Conservation (phyloP, 140 eudicot genomes). For the Cichorium intybus region DNA sequence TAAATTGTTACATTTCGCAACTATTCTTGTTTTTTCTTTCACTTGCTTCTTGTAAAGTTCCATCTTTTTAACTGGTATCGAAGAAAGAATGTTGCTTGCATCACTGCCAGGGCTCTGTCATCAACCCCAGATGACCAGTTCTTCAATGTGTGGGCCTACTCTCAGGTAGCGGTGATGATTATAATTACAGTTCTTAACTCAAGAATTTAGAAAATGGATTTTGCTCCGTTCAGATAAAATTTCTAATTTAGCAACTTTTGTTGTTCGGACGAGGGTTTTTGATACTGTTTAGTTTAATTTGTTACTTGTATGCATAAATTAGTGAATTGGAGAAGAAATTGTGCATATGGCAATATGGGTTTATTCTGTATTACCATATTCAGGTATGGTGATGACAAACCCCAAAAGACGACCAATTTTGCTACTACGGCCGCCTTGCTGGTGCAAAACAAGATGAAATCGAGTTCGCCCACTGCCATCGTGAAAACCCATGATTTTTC, state of each 20-base stretch:
- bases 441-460: constrained; percentile 43
- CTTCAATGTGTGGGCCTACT: constrained; percentile 32
- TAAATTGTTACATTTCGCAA: constrained; percentile 5
- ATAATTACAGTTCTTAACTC: neutral
- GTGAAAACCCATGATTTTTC: constrained; percentile 30
- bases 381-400: constrained; percentile 50
- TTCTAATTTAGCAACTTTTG: neutral
- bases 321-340: constrained; percentile 44
- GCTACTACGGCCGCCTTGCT: constrained; percentile 13
- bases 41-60: constrained; percentile 8
- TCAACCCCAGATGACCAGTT: constrained; percentile 24
- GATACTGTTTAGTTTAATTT: constrained; percentile 15
- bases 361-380: constrained; percentile 58
- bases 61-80: constrained; percentile 22
- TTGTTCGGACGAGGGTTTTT: constrained; percentile 17
- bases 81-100: constrained; percentile 48
- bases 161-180: constrained; percentile 31
- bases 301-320: constrained; percentile 28
- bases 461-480: constrained; percentile 42
- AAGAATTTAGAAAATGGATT: constrained; percentile 19
- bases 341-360: constrained; percentile 45
- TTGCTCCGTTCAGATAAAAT: neutral
- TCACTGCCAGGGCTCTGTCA: constrained; percentile 30
- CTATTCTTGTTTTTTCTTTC: constrained; percentile 6
- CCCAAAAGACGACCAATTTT: constrained; percentile 33